Percentiles rank a stretch among this genome's conserved stretches.
Conservation (phyloP, 164 flowering plant species). For the Piper longum region DNA sequence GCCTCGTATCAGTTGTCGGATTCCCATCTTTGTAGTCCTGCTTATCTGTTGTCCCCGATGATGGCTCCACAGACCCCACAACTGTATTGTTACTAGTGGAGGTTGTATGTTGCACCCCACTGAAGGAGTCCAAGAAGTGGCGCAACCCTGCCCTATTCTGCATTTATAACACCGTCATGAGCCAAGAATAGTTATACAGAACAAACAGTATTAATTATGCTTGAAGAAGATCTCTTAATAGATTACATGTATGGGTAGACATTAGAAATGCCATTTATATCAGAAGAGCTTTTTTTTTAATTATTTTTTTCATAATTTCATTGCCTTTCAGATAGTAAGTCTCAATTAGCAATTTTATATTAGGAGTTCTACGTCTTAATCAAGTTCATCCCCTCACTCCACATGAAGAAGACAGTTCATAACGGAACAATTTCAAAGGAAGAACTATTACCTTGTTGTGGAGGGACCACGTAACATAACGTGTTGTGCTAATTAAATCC, state of each 20-base stretch:
- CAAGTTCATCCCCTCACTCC: neutral
- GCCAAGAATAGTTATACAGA: neutral
- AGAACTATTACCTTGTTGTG: constrained; percentile 68
- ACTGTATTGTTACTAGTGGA: constrained; percentile 19
- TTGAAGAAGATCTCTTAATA: neutral
- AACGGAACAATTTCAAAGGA: neutral
- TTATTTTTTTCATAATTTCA: no score
- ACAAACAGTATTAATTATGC: neutral
- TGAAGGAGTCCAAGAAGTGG: constrained; percentile 87
- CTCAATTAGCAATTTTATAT: neutral
- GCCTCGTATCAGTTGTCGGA: constrained; percentile 70
- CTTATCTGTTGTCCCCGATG: constrained; percentile 42
- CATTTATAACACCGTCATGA: constrained; percentile 5
- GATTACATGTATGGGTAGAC: no score
- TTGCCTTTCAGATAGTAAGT: no score
- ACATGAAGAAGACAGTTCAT: neutral
- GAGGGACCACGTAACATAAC: constrained; percentile 92
- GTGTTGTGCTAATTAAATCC: constrained; percentile 79
- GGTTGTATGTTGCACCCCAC: constrained; percentile 51
- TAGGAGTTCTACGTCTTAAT: no score
- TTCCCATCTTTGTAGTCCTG: constrained; percentile 32
- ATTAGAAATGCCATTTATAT: no score
- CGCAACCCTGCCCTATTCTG: constrained; percentile 94
- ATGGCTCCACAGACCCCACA: constrained; percentile 30
- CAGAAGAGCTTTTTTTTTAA: no score